Conservation (phyloP, 2,329 filamentous ascomycete genomes). For the Ophiostoma himal-ulmi region DNA sequence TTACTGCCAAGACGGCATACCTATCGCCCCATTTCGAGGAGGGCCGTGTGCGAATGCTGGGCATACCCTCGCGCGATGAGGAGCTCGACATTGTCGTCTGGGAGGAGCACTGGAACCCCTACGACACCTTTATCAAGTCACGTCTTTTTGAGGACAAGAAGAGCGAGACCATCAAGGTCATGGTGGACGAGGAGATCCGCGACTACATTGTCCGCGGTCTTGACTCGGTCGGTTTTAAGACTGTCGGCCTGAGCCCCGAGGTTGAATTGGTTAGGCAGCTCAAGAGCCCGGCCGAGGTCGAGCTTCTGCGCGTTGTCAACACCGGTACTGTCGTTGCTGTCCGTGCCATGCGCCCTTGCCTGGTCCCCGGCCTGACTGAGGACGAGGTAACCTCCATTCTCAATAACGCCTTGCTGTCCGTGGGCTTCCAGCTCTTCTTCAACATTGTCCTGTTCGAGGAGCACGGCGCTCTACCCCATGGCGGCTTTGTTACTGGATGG, state of each 20-base stretch:
- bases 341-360: conserved; percentile 10
- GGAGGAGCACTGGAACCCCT: conserved; percentile 16
- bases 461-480: conserved; percentile 11
- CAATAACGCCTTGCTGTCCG: conserved; percentile 1
- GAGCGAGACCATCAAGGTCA: conserved; percentile 1
- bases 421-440: conserved; percentile 8
- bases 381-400: conserved; percentile 11
- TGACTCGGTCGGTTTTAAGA: background rate
- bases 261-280: background rate
- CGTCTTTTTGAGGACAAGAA: conserved; percentile 7
- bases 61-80: conserved; percentile 9
- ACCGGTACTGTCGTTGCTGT: conserved; percentile 13
- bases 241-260: conserved; percentile 10
- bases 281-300: conserved; percentile 13
- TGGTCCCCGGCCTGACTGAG: conserved; percentile 14
- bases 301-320: conserved; percentile 11
- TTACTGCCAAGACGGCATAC: conserved; percentile 9
- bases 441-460: conserved; percentile 15
- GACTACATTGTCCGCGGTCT: conserved; percentile 13
- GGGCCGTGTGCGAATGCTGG: conserved; percentile 14
- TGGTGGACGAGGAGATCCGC: conserved; percentile 16
- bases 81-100: conserved; percentile 16
- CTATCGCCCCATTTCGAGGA: conserved; percentile 14
- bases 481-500: conserved; percentile 9
- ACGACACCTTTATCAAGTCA: background rate